Evolutionary conservation across 148 eudicot species (phyloP).

Genomic region (Polygonum aviculare): DNA sequence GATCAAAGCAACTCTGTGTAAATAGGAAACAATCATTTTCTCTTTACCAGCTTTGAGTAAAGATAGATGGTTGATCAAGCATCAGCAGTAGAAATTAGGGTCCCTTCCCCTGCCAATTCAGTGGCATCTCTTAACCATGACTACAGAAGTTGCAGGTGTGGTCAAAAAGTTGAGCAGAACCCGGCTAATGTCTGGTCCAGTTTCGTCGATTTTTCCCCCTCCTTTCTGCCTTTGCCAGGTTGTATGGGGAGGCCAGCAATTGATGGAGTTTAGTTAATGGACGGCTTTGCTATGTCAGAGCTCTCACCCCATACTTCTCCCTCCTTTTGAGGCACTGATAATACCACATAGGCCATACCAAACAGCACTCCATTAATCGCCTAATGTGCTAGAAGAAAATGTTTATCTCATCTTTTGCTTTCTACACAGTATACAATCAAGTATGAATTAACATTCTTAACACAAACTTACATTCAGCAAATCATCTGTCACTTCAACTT

Average conservation of each 20-base stretch:
- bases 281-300: conserved; percentile 15
- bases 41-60: conserved; percentile 5
- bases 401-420: background rate
- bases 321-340: background rate
- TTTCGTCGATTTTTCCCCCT: background rate
- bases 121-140: background rate
- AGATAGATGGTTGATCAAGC: background rate
- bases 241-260: conserved; percentile 18
- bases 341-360: conserved; percentile 5
- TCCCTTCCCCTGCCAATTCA: background rate
- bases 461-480: background rate
- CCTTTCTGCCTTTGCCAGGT: conserved; percentile 21
- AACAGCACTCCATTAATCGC: background rate
- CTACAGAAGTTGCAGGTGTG: conserved; percentile 16
- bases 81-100: background rate
- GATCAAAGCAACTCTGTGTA: background rate
- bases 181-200: conserved; percentile 19
- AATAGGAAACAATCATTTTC: background rate
- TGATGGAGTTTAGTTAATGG: conserved; percentile 17
- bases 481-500: background rate
- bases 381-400: background rate
- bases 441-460: background rate
- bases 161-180: conserved; percentile 20
- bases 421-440: background rate
- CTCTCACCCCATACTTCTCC: background rate